Evolutionary conservation across 257 asterid genomes (phyloP), one percentile per base, ranked within the genome.

Genomic region (Gynochthodes officinalis): DNA sequence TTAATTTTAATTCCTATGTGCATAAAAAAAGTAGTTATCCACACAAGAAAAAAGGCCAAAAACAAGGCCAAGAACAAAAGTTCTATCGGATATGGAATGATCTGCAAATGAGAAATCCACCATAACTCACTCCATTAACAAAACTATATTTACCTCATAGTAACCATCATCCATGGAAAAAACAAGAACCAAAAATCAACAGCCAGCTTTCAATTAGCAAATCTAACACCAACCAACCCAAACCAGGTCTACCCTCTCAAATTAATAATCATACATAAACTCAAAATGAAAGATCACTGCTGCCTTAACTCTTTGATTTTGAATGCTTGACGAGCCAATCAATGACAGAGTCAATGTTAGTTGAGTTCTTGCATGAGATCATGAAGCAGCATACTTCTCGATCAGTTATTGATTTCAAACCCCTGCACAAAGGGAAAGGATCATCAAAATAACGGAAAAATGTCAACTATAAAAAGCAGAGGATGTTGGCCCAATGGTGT

Each of bases 271-370:
- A 32, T 33, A 37, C 21, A 64, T 39, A 59, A 52, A 63, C 3
- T n/a, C 61, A 10, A 49, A 66, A 21, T 62, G 33, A 55, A 67
- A 32, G 4, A 65, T 28, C 28, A 28, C 65, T 60, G 54, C 64
- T 58, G 67, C 68, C 62, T 89, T 83, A 91, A 85, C 87, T 94
- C 90, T 89, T 91, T 30, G 96, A 91, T 76, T 91, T 94, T 0
- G 99, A 94, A 74, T 91, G 97, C 88, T 88, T 91, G 46, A 94
- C 96, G 7, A 94, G 91, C 99, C 97, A 94, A 63, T 94, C 97
- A 44, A 94, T 91, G 73, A 94, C 99, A 76, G 91, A 91, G 77
- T 94, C 97, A 55, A 94, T 94, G 78, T 94, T 94, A 44, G 96
- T 89, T 2, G 96, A 94, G 84, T 88, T 89, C 86, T 91, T 91